Conservation (phyloP, 2,329 filamentous ascomycete species). For the Ascochyta pisi region DNA sequence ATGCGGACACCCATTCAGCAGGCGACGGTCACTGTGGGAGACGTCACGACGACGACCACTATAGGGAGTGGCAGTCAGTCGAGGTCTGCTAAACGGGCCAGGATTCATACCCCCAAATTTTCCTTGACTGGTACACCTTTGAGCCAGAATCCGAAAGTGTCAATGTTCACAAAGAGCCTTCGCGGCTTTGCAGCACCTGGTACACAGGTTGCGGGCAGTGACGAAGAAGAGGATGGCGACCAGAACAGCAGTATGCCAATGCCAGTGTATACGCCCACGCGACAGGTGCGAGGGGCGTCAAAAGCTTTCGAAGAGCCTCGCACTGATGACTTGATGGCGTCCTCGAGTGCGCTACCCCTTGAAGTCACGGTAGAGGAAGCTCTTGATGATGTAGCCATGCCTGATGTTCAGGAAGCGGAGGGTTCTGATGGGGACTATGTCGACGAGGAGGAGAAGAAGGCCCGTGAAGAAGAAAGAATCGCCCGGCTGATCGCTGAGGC, state of each 20-base stretch:
- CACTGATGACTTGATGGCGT: slow-evolving; percentile 24
- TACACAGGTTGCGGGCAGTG: slow-evolving; percentile 48
- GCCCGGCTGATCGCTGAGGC: slow-evolving; percentile 55
- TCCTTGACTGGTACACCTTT: slow-evolving; percentile 38
- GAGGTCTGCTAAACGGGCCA: slow-evolving; percentile 57
- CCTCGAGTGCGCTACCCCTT: slow-evolving; percentile 21
- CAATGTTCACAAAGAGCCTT: slow-evolving; percentile 55
- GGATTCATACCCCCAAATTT: slow-evolving; percentile 51
- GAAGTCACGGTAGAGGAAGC: neutral
- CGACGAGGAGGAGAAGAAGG: slow-evolving; percentile 64
- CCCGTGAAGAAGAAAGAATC: slow-evolving; percentile 54
- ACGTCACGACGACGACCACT: slow-evolving; percentile 69
- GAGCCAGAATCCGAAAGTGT: slow-evolving; percentile 36
- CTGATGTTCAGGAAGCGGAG: slow-evolving; percentile 18
- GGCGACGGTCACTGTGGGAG: slow-evolving; percentile 78
- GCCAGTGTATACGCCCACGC: slow-evolving; percentile 25
- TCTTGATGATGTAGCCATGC: neutral
- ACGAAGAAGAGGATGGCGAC: slow-evolving; percentile 31
- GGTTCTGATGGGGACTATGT: slow-evolving; percentile 55
- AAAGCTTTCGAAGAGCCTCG: slow-evolving; percentile 23
- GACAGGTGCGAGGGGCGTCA: slow-evolving; percentile 13
- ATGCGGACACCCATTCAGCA: slow-evolving; percentile 68
- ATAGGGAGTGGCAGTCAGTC: slow-evolving; percentile 60
- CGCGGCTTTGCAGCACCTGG: slow-evolving; percentile 64
- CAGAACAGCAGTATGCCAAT: slow-evolving; percentile 24